Percentiles rank a stretch among this genome's conserved stretches.
Conservation (phyloP, 1,284 basidiomycete genomes). For the Erythrobasidium hasegawianum region DNA sequence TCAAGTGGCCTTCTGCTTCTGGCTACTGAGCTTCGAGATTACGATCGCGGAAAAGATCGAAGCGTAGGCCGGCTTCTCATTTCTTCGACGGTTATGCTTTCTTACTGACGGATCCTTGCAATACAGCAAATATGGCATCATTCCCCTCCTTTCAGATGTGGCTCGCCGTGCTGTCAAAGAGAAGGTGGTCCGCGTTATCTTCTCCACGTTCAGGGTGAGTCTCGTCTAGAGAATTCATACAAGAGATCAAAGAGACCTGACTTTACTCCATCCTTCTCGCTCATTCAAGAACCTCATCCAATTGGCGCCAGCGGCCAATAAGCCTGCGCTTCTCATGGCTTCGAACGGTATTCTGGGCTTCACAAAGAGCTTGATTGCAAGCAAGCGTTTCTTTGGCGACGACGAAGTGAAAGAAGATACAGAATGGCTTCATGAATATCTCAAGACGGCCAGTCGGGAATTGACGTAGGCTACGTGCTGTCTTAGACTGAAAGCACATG, state of each 20-base stretch:
- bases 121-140: slow-evolving; percentile 78
- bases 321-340: slow-evolving; percentile 87
- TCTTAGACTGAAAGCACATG: neutral
- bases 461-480: slow-evolving; percentile 63
- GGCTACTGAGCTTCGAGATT: slow-evolving; percentile 88
- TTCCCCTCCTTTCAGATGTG: slow-evolving; percentile 78
- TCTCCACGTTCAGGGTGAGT: slow-evolving; percentile 80
- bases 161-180: slow-evolving; percentile 92
- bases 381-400: slow-evolving; percentile 88
- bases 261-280: slow-evolving; percentile 19
- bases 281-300: slow-evolving; percentile 88
- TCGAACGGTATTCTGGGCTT: slow-evolving; percentile 70
- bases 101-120: too few relatives aligned
- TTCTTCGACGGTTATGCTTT: too few relatives aligned
- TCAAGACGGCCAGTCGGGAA: slow-evolving; percentile 75
- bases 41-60: slow-evolving; percentile 80
- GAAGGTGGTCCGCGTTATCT: slow-evolving; percentile 91
- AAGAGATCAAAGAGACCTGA: slow-evolving; percentile 3
- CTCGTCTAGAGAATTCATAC: neutral
- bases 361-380: slow-evolving; percentile 69
- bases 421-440: slow-evolving; percentile 74
- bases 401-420: slow-evolving; percentile 85
- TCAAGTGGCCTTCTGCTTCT: slow-evolving; percentile 85
- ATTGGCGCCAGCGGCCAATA: slow-evolving; percentile 74
- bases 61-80: slow-evolving; percentile 52